Conservation (phyloP, 768 basidiomycete genomes). For the Rhodotorula taiwanensis region DNA sequence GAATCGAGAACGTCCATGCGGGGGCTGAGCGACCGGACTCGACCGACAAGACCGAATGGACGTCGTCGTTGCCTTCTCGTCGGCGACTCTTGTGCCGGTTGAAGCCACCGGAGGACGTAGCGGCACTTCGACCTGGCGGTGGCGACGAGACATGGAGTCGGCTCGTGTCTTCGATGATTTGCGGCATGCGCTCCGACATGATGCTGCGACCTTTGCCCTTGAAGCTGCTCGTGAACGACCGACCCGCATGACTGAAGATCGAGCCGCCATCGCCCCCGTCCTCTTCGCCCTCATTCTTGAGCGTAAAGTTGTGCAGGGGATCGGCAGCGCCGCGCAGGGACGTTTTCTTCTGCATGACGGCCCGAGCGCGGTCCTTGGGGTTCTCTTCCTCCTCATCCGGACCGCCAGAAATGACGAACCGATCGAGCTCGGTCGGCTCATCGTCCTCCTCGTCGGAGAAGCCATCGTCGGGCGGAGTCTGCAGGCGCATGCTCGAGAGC, state of each 20-base stretch:
- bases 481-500: constrained; percentile 5
- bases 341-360: constrained; percentile 49
- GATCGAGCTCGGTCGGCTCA: too few species aligned
- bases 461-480: too few species aligned
- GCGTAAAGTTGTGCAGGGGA: constrained; percentile 37
- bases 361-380: constrained; percentile 47
- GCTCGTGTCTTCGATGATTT: constrained; percentile 39
- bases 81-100: constrained; percentile 68
- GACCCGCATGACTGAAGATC: background rate
- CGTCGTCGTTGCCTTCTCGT: constrained; percentile 72
- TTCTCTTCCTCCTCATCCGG: constrained; percentile 39
- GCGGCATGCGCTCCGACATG: constrained; percentile 37
- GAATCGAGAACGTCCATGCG: constrained; percentile 16
- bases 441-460: too few species aligned
- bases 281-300: background rate
- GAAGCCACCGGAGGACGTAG: constrained; percentile 18
- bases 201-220: constrained; percentile 31
- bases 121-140: background rate
- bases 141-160: constrained; percentile 18
- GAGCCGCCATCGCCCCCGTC: background rate
- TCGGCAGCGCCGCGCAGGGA: constrained; percentile 41
- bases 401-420: too few species aligned
- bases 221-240: constrained; percentile 2
- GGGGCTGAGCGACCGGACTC: constrained; percentile 59
- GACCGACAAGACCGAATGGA: constrained; percentile 83